Evolutionary conservation across 108 stramenopile species (phyloP).

Genomic region (Cyclotella choctawhatcheeana): DNA sequence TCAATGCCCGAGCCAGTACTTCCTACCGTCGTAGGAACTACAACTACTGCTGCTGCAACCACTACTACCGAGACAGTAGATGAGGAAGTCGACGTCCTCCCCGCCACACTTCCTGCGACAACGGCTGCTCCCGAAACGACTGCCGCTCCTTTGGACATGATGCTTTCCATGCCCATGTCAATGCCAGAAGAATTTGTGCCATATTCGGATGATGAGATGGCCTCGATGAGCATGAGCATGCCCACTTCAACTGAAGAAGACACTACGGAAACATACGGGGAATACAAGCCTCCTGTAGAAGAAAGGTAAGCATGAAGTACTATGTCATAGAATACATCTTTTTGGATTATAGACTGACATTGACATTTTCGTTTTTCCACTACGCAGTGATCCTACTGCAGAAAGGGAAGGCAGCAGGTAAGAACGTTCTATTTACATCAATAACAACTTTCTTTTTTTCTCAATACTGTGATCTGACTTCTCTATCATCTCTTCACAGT

Average conservation of each 20-base stretch:
- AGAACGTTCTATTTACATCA: neutral
- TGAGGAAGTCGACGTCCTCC: neutral
- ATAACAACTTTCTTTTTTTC: no score
- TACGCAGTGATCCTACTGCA: neutral
- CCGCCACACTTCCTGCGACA: neutral
- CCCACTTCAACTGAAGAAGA: neutral
- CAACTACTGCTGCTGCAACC: neutral
- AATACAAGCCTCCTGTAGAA: neutral
- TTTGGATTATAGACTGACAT: neutral
- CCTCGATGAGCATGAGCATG: neutral
- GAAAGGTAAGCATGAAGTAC: slow-evolving; percentile 6
- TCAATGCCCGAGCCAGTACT: neutral
- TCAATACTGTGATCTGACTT: neutral
- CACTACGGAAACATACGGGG: neutral
- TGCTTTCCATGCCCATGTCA: no score
- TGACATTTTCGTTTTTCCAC: neutral
- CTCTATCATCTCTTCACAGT: neutral
- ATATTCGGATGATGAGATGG: neutral
- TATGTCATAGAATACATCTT: no score
- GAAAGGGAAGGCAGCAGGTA: neutral
- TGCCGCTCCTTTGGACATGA: neutral
- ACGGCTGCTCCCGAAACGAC: neutral
- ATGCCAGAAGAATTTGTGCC: neutral
- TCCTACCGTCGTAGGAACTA: neutral
- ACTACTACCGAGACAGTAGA: neutral